Evolutionary conservation across 2,329 filamentous ascomycete genomes (phyloP), one percentile per base, ranked within the genome.

Genomic region (Penicillium sp.): DNA sequence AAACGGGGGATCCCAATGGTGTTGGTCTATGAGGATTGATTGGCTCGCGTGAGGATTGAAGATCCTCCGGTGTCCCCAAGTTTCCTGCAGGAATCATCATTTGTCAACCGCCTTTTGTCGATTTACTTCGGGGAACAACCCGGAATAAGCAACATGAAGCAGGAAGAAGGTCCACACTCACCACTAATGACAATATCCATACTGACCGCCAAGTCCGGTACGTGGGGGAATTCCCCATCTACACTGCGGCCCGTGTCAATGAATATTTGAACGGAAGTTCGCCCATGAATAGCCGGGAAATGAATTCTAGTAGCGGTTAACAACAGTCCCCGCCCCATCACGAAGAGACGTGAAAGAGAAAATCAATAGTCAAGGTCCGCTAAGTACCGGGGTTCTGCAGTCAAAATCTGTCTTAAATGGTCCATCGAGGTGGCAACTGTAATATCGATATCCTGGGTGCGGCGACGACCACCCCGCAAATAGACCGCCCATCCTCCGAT

Each of bases 171-270:
- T 13, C n/a, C 48, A 26, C 21, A 46, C 59, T 58, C 49, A 63
- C 61, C 61, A 53, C 61, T 63, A 21, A 63, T 63, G 16, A 63
- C 61, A 24, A 63, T 59, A 16, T 63, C 61, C 61, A 63, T 63
- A 48, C 61, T 63, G 31, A 63, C 59, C 11, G 61, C 61, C 53
- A 63, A 49, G 44, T 63, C 61, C 10, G 59, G 57, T 21, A 63
- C 59, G 35, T 63, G 56, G 5, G 61, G 59, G 35, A 63, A 63
- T 29, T 63, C 61, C 29, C 46, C 51, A 35, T 63, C 61, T 26
- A 61, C 53, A n/a, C 50, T 63, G n/a, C 51, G 57, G 21, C 61
- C 61, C 24, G 59, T 61, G 48, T 63, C 61, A 57, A 63, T 63
- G 35, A 63, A 63, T 26, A 63, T 59, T 49, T 63, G 61, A 39